These are phyloP conservation scores for Pyrenophora seminiperda DNA, from an alignment of 2,329 filamentous ascomycete species.

Conservation along the genomic window DNA sequence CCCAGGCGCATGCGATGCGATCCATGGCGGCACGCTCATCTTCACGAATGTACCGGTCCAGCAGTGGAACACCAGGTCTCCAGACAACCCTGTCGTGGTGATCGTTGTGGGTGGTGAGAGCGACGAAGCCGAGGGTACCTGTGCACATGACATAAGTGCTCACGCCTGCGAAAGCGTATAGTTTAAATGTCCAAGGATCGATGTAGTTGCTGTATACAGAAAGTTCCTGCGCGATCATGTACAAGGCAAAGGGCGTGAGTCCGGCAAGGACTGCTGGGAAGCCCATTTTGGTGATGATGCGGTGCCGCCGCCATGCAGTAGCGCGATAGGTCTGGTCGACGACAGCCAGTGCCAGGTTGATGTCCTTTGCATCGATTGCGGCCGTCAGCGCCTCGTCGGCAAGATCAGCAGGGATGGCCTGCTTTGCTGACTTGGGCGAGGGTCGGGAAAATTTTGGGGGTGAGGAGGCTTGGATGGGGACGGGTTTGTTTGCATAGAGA, in stretches of 20 bases:
- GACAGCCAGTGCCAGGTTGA: slow-evolving; percentile 77
- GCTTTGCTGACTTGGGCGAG: slow-evolving; percentile 70
- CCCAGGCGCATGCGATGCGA: slow-evolving; percentile 85
- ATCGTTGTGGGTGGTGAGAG: slow-evolving; percentile 85
- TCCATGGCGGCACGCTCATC: slow-evolving; percentile 89
- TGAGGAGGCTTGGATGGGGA: slow-evolving; percentile 65
- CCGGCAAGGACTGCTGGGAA: slow-evolving; percentile 63
- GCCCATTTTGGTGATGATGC: slow-evolving; percentile 67
- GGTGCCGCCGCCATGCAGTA: slow-evolving; percentile 69
- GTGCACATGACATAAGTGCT: slow-evolving; percentile 83
- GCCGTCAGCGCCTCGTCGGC: slow-evolving; percentile 76
- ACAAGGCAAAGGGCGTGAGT: slow-evolving; percentile 69
- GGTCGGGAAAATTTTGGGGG: slow-evolving; percentile 50
- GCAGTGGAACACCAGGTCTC: slow-evolving; percentile 78
- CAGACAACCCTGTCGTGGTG: slow-evolving; percentile 95
- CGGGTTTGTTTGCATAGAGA: slow-evolving; percentile 82
- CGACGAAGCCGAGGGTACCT: slow-evolving; percentile 79
- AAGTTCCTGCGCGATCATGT: slow-evolving; percentile 71
- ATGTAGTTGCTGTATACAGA: slow-evolving; percentile 74
- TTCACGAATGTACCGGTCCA: slow-evolving; percentile 83
- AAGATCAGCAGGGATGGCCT: slow-evolving; percentile 72
- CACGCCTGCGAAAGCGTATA: slow-evolving; percentile 78
- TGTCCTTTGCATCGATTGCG: slow-evolving; percentile 78
- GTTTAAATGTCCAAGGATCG: slow-evolving; percentile 74
- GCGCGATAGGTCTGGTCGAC: slow-evolving; percentile 72